These are phyloP conservation scores for Alternaria triticimaculans DNA, from an alignment of 2,329 filamentous ascomycete genomes.

Conservation along the genomic window DNA sequence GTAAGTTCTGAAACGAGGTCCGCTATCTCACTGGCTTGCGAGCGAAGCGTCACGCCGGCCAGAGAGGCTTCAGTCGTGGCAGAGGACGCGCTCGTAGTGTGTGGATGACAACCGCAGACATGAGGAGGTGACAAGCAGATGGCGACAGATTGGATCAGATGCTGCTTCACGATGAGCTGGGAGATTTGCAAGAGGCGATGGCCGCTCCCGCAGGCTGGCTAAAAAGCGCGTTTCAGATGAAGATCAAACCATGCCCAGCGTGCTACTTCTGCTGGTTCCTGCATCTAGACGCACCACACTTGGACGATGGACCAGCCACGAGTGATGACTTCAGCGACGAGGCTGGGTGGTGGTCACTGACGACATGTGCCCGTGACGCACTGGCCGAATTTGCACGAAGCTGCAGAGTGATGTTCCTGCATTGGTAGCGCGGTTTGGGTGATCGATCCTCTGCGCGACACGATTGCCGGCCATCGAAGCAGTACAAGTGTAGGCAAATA, in stretches of 20 bases:
- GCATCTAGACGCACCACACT: conserved; percentile 38
- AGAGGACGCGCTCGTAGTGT: conserved; percentile 13
- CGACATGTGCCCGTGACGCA: conserved; percentile 22
- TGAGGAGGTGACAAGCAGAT: conserved; percentile 1
- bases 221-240: conserved; percentile 44
- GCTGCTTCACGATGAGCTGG: conserved; percentile 3
- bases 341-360: conserved; percentile 23
- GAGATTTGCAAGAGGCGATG: conserved; percentile 22
- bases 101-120: conserved; percentile 8
- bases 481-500: not conserved
- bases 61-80: conserved; percentile 10
- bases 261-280: conserved; percentile 47
- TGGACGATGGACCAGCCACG: conserved; percentile 33
- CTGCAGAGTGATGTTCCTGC: conserved; percentile 21
- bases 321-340: conserved; percentile 24
- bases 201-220: conserved; percentile 25
- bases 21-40: conserved; percentile 34
- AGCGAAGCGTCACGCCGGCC: conserved; percentile 41
- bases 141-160: conserved; percentile 14
- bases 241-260: conserved; percentile 47
- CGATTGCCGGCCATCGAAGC: not conserved
- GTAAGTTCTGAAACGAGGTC: conserved; percentile 45
- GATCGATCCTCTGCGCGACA: conserved; percentile 3
- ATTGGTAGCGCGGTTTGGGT: conserved; percentile 1
- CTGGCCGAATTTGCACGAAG: conserved; percentile 12